Conservation (phyloP, 176 grass and related monocot genomes). For the Triticum monococcum region DNA sequence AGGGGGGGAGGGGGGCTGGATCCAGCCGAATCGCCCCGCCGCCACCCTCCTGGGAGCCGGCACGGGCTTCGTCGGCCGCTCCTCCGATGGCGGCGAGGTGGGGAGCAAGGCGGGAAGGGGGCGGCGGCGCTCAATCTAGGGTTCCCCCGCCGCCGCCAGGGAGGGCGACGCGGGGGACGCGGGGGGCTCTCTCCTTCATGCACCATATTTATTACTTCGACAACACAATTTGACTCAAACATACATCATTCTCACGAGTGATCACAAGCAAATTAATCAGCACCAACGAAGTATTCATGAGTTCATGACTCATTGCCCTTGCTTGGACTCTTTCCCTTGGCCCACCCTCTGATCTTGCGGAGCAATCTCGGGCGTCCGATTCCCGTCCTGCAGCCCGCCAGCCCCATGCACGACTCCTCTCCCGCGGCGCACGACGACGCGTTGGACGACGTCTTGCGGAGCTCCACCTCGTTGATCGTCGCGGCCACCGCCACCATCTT, state of each 20-base stretch:
- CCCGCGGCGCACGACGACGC: background rate
- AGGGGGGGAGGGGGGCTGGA: too few species aligned
- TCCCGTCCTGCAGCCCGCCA: background rate
- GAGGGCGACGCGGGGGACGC: too few species aligned
- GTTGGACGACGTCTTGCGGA: constrained; percentile 35
- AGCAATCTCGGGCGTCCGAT: constrained; percentile 60
- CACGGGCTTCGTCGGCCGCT: too few species aligned
- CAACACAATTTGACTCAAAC: background rate
- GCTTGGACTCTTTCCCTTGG: constrained; percentile 36
- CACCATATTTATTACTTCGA: background rate
- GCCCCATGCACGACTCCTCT: constrained; percentile 41
- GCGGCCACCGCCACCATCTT: constrained; percentile 28
- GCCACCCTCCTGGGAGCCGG: too few species aligned
- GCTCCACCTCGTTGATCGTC: constrained; percentile 37
- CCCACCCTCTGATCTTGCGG: constrained; percentile 71
- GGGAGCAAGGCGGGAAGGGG: too few species aligned
- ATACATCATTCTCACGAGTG: background rate
- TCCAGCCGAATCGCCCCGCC: too few species aligned
- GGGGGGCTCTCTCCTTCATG: too few species aligned
- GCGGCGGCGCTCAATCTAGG: too few species aligned
- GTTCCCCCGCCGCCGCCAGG: too few species aligned
- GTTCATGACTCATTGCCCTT: background rate
- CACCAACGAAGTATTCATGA: background rate
- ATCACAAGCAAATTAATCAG: background rate
- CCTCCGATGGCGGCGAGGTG: too few species aligned